phyloP scores from a whole-genome alignment of 2,329 filamentous ascomycete genomes.

The Hypoxylon sp. region DNA sequence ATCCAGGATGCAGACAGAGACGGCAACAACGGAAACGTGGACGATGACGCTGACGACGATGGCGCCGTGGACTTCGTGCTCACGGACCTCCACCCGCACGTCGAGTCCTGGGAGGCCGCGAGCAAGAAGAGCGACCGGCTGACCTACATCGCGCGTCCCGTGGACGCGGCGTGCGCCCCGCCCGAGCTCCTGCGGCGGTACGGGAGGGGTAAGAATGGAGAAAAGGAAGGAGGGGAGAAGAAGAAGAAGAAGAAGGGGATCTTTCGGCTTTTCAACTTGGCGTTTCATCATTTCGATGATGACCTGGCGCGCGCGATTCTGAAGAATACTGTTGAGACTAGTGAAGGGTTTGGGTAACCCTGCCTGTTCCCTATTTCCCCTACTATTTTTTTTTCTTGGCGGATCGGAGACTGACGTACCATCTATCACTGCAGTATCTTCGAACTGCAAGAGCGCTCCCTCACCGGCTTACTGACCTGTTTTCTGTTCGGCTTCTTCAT shows the following conservation, averaged over 20 bases:
- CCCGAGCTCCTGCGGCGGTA: slow-evolving; percentile 53
- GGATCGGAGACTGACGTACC: not conserved
- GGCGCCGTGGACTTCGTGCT: slow-evolving; percentile 65
- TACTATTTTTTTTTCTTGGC: no score
- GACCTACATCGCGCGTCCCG: slow-evolving; percentile 64
- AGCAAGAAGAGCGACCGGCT: slow-evolving; percentile 63
- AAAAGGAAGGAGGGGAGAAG: slow-evolving; percentile 46
- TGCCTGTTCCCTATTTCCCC: no score
- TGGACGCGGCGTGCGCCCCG: slow-evolving; percentile 73
- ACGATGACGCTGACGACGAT: no score
- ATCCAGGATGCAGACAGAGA: no score
- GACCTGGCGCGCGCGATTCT: slow-evolving; percentile 67
- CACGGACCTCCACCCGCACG: slow-evolving; percentile 72
- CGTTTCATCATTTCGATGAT: slow-evolving; percentile 82
- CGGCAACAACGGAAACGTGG: no score
- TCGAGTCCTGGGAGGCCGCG: slow-evolving; percentile 65
- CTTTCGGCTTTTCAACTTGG: slow-evolving; percentile 75
- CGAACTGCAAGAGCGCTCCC: slow-evolving; percentile 74
- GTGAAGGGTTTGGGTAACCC: slow-evolving; percentile 68
- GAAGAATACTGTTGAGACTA: slow-evolving; percentile 69
- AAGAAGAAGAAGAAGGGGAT: slow-evolving; percentile 61
- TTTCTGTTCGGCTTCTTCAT: slow-evolving; percentile 62
- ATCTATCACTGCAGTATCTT: slow-evolving; percentile 60
- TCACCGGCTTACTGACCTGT: slow-evolving; percentile 63
- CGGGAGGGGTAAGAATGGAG: no score